These are phyloP conservation scores for Escovopsis sp. DNA, from an alignment of 2,329 filamentous ascomycete genomes.

Conservation along the genomic window DNA sequence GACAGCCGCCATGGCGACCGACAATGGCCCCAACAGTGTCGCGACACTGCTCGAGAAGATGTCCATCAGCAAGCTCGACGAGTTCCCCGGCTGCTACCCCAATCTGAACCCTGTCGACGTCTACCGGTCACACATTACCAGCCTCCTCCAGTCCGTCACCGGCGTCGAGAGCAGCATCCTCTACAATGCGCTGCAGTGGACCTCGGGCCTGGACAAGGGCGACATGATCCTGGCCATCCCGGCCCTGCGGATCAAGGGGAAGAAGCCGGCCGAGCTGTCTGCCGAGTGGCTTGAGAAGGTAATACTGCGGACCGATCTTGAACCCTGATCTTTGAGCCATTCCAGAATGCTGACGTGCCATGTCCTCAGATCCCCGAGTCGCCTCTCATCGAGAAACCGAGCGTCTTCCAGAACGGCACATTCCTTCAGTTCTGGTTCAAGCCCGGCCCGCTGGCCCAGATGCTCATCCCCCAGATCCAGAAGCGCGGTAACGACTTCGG, in stretches of 20 bases:
- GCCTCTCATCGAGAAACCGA: slow-evolving; percentile 2
- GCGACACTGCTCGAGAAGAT: not conserved
- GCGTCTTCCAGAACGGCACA: not conserved
- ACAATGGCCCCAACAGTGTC: not conserved
- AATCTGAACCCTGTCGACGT: slow-evolving; percentile 63
- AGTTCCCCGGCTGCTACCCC: slow-evolving; percentile 34
- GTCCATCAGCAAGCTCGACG: slow-evolving; percentile 28
- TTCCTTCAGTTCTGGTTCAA: not conserved
- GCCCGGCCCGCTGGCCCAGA: not conserved
- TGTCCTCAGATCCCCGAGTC: not conserved
- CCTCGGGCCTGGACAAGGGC: slow-evolving; percentile 64
- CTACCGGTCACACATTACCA: slow-evolving; percentile 63
- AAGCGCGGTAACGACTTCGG: slow-evolving; percentile 27
- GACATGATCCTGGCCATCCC: slow-evolving; percentile 68
- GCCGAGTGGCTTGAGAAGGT: slow-evolving; percentile 49
- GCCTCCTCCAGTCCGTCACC: slow-evolving; percentile 51
- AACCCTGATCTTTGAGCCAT: not conserved
- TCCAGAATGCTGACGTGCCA: not conserved
- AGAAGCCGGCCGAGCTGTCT: slow-evolving; percentile 48
- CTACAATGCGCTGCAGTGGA: slow-evolving; percentile 66
- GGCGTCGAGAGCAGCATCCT: slow-evolving; percentile 57
- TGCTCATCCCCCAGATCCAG: not conserved
- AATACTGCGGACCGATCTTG: slow-evolving; percentile 1
- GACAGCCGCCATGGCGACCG: not conserved
- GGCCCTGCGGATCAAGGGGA: slow-evolving; percentile 62